Evolutionary conservation across 2,329 filamentous ascomycete genomes (phyloP), one percentile per base, ranked within the genome.

Genomic region (Ophiostoma perfectum): DNA sequence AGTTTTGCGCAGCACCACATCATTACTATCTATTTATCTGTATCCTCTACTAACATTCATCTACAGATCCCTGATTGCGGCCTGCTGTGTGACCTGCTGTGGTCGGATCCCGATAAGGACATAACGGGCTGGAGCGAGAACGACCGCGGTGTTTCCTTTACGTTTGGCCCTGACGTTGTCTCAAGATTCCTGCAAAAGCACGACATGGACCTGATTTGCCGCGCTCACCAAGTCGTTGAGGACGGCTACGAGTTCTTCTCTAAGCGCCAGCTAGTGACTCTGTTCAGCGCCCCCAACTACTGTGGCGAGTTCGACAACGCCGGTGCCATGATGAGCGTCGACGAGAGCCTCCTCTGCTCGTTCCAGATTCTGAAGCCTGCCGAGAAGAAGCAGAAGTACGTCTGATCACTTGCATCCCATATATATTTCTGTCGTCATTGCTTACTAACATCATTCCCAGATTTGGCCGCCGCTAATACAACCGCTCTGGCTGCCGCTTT

Each of bases 321-420:
- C 67, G 95, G 95, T 78, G 95, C 95, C 73, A 98, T 99, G 94
- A 98, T 99, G 95, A 97, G 93, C 78, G 95, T 99, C 52, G 95
- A 98, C 78, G 95, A 98, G 85, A 97, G 93, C 80, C 82, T 99
- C 80, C 85, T 99, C 76, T 99, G 95, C 85, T 97, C 93, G 72
- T 99, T 99, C 90, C 95, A 96, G 92, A 98, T 99, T 78, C 86
- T 99, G 84, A 99, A 98, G 85, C 95, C 95, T 77, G 95, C 95
- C 81, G 95, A 99, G 88, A 99, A 99, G 90, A 99, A 99, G 90
- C 94, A 97, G 92, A 98, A 98, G 93, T 98, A 96, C 85, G 93
- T 96, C 78, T 86, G 45, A 12, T 49, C 14, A 14, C 4, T 49
- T 49, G 9, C 45, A 41, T 84, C 85, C 82, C 27, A 27, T 27